Base-by-base conservation (phyloP, 2,329 filamentous ascomycete species). In the Trichoderma endophyticum region DNA sequence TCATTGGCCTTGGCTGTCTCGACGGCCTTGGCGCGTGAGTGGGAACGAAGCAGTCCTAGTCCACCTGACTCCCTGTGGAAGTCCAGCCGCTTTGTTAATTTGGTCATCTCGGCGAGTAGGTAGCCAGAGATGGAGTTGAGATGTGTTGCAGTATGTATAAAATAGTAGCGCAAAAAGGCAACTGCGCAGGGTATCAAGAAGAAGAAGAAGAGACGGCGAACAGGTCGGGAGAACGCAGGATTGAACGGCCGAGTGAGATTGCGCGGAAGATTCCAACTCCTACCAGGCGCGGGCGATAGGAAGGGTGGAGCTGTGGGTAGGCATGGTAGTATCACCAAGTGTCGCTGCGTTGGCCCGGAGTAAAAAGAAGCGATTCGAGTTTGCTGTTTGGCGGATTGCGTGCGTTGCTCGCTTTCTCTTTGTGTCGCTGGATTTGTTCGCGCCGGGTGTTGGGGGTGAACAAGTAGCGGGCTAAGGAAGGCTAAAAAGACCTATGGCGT, bases 281-380 rank as follows among this genome's bases (percentile, higher is more conserved):
- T 70, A 70, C 67, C 56, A 70, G 57, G 57, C 56, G 67, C 67
- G n/a, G 57, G 67, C 57, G 67, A 70, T 70, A 60, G 67, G 67
- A 70, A 70, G 59, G 57, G 57, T 70, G 39, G 57, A 36, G 57
- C 21, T 70, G 67, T 70, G 28, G 57, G 67, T 54, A 70, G 39
- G 57, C 67, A 70, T 70, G 59, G 67, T 62, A 70, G 67, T 62
- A 62, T 70, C 67, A 70, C 65, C 57, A 34, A 61, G 56, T 32
- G n/a, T 24, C 60, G 36, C 15, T 70, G 57, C 26, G 67, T 70
- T 62, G 57, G 67, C 11, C 56, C 54, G 12, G n/a, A 9, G 14
- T 36, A 21, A 60, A 43, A 43, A 43, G 15, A 32, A 68, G 34
- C n/a, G 26, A 26, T 15, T 24, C 39, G 26, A n/a, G 56, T 60